Conservation (phyloP, 805 yeast species). For the Nakazawaea ambrosiae region DNA sequence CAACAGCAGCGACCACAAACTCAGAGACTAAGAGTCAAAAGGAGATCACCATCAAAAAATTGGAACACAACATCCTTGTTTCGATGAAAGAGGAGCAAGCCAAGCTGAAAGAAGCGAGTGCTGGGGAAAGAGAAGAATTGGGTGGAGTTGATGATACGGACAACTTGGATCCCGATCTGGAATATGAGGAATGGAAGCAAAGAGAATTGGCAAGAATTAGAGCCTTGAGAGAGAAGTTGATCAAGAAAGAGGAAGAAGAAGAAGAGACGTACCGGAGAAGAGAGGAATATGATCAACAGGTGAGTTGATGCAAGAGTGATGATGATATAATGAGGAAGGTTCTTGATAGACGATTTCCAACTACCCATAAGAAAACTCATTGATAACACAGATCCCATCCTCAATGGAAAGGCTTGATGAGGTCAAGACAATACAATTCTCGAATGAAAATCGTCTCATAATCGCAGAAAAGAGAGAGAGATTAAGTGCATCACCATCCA, state of each 20-base stretch:
- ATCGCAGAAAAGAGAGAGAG: too few relatives aligned
- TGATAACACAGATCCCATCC: too few relatives aligned
- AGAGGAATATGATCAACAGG: not conserved
- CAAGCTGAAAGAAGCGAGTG: conserved; percentile 14
- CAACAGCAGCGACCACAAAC: too few relatives aligned
- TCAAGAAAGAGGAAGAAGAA: conserved; percentile 19
- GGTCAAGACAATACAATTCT: too few relatives aligned
- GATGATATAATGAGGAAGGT: not conserved
- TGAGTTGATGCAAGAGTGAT: too few relatives aligned
- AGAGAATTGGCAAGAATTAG: conserved; percentile 26
- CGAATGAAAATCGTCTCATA: too few relatives aligned
- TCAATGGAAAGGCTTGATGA: too few relatives aligned
- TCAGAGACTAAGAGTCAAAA: conserved; percentile 3
- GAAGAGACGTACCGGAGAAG: conserved; percentile 15
- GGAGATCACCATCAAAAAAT: conserved; percentile 16
- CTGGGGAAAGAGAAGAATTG: conserved; percentile 18
- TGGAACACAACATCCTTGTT: conserved; percentile 20
- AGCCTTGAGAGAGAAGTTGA: conserved; percentile 20
- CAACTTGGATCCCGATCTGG: conserved; percentile 44
- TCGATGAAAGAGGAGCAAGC: conserved; percentile 17
- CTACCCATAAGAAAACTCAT: too few relatives aligned
- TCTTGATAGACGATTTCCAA: too few relatives aligned
- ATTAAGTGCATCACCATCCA: too few relatives aligned
- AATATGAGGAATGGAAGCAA: conserved; percentile 26
- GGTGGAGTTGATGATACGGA: conserved; percentile 52